These are phyloP conservation scores for grape (Vitis vinifera) DNA, from an alignment of 164 flowering plant species.

Conservation along the genomic window DNA sequence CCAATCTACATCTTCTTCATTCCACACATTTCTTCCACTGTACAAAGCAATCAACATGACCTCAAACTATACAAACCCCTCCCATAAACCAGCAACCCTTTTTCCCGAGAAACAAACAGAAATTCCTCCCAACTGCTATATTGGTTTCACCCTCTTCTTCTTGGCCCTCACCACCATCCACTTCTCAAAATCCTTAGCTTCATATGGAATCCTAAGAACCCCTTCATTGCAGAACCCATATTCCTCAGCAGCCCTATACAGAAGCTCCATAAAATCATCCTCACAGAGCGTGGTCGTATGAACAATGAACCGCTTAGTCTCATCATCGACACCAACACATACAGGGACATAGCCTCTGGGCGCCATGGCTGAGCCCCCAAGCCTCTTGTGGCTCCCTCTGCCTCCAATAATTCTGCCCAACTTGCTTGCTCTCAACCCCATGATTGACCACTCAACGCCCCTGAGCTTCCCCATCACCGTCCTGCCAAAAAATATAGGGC, in stretches of 20 bases:
- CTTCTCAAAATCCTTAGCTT: slow-evolving; percentile 46
- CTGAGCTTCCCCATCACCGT: background rate
- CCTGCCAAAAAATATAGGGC: background rate
- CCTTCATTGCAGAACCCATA: slow-evolving; percentile 52
- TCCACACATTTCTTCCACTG: too few species aligned
- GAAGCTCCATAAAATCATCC: slow-evolving; percentile 38
- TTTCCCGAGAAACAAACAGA: too few species aligned
- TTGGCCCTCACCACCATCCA: slow-evolving; percentile 23
- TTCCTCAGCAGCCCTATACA: slow-evolving; percentile 49
- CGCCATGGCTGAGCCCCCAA: slow-evolving; percentile 10
- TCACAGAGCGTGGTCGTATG: slow-evolving; percentile 29
- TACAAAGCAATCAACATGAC: too few species aligned
- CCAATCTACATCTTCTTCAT: too few species aligned
- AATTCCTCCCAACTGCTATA: too few species aligned
- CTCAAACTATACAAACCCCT: too few species aligned
- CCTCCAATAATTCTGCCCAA: slow-evolving; percentile 17
- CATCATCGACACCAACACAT: slow-evolving; percentile 38
- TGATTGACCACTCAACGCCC: background rate
- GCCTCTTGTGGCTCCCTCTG: slow-evolving; percentile 11
- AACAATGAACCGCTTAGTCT: slow-evolving; percentile 42
- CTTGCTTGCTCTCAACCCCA: slow-evolving; percentile 44
- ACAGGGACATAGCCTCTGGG: slow-evolving; percentile 50
- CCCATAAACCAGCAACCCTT: too few species aligned
- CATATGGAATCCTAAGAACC: slow-evolving; percentile 43
- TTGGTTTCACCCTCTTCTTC: slow-evolving; percentile 19